phyloP scores from a whole-genome alignment of 371 early-diverging fungal genomes.

The Chytridium lagenaria region DNA sequence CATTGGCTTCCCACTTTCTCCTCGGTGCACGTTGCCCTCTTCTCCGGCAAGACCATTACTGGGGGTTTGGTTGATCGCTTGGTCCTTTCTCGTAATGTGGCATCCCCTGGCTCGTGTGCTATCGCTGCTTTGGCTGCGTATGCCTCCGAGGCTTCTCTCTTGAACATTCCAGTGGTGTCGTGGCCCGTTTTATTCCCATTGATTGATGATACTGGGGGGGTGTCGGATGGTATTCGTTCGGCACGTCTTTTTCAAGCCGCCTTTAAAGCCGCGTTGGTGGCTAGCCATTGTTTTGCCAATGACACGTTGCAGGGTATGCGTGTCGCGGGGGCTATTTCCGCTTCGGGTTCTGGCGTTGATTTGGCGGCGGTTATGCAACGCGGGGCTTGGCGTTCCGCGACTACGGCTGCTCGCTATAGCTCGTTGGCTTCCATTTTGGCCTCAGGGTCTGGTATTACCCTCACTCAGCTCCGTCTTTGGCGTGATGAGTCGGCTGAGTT shows the following conservation, averaged over 20 bases:
- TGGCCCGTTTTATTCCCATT: slow-evolving; percentile 1
- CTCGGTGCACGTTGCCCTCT: not conserved
- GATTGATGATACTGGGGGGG: not conserved
- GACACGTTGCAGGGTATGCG: not conserved
- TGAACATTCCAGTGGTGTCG: not conserved
- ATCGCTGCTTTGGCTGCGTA: not conserved
- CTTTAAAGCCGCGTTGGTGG: not conserved
- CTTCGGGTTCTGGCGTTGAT: not conserved
- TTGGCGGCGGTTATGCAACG: not conserved
- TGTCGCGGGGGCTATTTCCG: not conserved
- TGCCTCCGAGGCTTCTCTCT: not conserved
- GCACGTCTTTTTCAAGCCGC: not conserved
- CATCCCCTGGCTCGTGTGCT: not conserved
- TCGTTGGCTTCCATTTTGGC: not conserved
- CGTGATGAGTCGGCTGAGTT: too few relatives aligned
- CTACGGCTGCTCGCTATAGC: not conserved
- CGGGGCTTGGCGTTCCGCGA: not conserved
- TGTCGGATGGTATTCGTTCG: not conserved
- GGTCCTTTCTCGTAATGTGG: not conserved
- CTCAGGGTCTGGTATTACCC: too few relatives aligned
- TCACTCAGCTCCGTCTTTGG: too few relatives aligned
- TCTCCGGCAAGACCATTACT: not conserved
- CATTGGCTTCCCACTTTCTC: not conserved
- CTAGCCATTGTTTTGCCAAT: not conserved
- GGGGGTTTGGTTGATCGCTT: not conserved